phyloP scores from a whole-genome alignment of 1,284 basidiomycete genomes.

The Moesziomyces sp. region DNA sequence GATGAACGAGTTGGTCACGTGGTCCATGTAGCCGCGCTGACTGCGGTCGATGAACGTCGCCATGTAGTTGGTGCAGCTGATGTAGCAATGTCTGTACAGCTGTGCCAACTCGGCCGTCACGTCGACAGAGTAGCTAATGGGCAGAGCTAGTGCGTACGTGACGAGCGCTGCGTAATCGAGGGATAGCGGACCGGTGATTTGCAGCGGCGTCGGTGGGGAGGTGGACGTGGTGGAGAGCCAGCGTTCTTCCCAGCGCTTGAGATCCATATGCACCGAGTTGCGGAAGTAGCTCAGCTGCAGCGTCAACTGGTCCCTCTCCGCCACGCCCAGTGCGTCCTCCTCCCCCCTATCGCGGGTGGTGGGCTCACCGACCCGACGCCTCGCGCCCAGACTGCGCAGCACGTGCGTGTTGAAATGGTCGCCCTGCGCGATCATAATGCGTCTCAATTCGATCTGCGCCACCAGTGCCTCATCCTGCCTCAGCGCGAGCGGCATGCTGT shows the following conservation, averaged over 20 bases:
- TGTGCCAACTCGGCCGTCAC: conserved; percentile 15
- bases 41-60: conserved; percentile 34
- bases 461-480: conserved; percentile 48
- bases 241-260: conserved; percentile 47
- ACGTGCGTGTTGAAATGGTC: conserved; percentile 44
- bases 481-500: conserved; percentile 30
- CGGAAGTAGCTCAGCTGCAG: conserved; percentile 41
- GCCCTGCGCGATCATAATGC: conserved; percentile 29
- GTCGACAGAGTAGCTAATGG: conserved; percentile 29
- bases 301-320: conserved; percentile 27
- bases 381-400: conserved; percentile 16
- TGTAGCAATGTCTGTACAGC: conserved; percentile 41
- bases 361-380: not conserved
- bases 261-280: conserved; percentile 36
- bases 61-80: conserved; percentile 45
- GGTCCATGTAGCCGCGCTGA: conserved; percentile 15
- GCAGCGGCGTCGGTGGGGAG: conserved; percentile 16
- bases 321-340: not conserved
- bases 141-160: conserved; percentile 42
- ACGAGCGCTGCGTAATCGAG: conserved; percentile 46
- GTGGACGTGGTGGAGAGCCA: conserved; percentile 24
- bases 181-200: conserved; percentile 29
- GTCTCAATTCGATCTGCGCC: conserved; percentile 42
- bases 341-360: not conserved
- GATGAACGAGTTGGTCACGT: conserved; percentile 26